Base-by-base conservation (phyloP, 352 stramenopile species). In the Albugo candida region DNA sequence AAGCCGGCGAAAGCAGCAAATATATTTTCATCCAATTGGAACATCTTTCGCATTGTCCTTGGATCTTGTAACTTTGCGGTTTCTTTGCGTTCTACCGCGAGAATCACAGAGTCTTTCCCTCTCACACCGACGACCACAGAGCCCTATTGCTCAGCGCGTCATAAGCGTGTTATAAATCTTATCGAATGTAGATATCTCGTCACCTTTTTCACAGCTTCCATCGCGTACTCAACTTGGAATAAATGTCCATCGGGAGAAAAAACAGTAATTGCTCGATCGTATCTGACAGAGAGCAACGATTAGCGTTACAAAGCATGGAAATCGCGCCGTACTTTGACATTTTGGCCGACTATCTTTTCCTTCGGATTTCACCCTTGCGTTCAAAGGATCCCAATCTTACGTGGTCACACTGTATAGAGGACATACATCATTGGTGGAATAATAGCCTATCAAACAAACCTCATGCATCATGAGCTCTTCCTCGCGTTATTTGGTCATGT, bases 201-300 rank as follows among this genome's bases (percentile, higher is more conserved):
- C 53, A 76, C 81, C 65, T 95, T 91, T 66, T 97, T 96, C 12
- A 99, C 95, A 27, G 95, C 95, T 62, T 99, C 94, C 85, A 99
- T 98, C 53, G 95, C 95, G 75, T 99, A 99, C 78, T 99, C 95
- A 11, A 99, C 95, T 64, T 98, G 93, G 68, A 99, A 97, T 58
- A 99, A 77, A 65, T 99, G 94, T 35, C 95, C 95, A 74, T 99
- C 95, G 8, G 95, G 95, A 60, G 92, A 98, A 72, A 99, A 99
- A 31, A 99, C 93, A 47, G 95, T 99, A 64, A 99, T 98, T 36
- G 95, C 95, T 59, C 95, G 89, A 74, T 99, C 95, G 69, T 99
- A 99, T 69, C 92, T 98, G 34, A 16, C 19, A 4, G 1, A n/a
- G 1, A 27, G 10, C 34, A 8, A 38, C 3, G 17, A 47, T 48